Evolutionary conservation across 768 basidiomycete species (phyloP), one percentile per base, ranked within the genome.

Genomic region (Leccinum ochraceum): DNA sequence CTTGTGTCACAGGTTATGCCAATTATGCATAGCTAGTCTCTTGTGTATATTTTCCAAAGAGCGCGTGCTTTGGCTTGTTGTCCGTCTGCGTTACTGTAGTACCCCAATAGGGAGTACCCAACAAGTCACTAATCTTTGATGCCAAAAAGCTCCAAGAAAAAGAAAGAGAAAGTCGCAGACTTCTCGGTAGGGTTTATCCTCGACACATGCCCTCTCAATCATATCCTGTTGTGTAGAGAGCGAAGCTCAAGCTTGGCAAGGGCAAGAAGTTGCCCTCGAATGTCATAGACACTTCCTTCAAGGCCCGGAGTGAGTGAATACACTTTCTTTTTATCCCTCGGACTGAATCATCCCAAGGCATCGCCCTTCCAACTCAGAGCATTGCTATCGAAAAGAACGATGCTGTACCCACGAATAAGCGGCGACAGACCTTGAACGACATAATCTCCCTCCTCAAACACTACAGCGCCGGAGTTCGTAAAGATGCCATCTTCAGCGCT

Each of bases 181-280:
- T 97, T 98, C 66, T 82, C 86, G 28, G 94, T 92, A 72, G 78
- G 70, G 32, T 6, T 11, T 10, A 20, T 20, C 6, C 6, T 49
- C 30, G 3, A 30, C 9, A 20, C 51, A 16, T 36, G n/a, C 46
- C 14, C 52, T 24, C 36, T 54, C 11, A 55, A 42, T 59, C 26
- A 16, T 24, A 28, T 17, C 37, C 14, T 30, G 44, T 59, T 30
- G 26, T 30, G 26, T 74, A 98, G 94, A 98, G 95, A 93, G 87
- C 93, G 26, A 98, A 92, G 74, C 81, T 97, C 39, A 99, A 97
- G 75, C 90, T 99, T 54, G 96, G 96, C 37, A 99, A 96, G 73
- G 94, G 92, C 49, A 98, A 95, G 74, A 85, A 89, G 67, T 71
- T 79, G 10, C 81, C 94, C 10, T 81, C 77, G 51, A 98, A 98